Conservation (phyloP, 192 early-diverging fungal genomes). For the Jimgerdemannia lactiflua region DNA sequence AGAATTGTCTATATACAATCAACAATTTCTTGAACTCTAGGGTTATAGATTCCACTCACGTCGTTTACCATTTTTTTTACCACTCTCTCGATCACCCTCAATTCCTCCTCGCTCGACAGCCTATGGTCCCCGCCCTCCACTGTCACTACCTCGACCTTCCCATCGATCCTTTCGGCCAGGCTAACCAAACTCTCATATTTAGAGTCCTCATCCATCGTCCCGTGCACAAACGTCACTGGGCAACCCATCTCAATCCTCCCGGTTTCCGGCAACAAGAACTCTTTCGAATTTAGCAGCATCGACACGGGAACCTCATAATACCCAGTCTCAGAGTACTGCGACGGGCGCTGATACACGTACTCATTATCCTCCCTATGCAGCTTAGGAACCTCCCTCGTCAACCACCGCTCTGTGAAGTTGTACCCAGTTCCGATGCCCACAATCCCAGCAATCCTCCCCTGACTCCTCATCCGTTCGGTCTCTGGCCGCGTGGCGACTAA, state of each 20-base stretch:
- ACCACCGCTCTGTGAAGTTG: conserved; percentile 25
- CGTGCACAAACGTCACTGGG: conserved; percentile 19
- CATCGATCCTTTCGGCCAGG: conserved; percentile 3
- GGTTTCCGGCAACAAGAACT: conserved; percentile 7
- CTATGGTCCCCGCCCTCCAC: conserved; percentile 31
- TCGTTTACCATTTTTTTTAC: conserved; percentile 1
- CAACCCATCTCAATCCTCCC: not conserved
- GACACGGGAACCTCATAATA: conserved; percentile 25
- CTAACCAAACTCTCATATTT: not conserved
- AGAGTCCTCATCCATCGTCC: conserved; percentile 13
- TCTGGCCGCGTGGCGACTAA: not conserved
- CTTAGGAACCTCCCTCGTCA: conserved; percentile 15
- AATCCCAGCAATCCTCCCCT: conserved; percentile 1
- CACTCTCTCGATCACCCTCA: conserved; percentile 4
- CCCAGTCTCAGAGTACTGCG: conserved; percentile 12
- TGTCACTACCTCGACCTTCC: not conserved
- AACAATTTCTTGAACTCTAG: too few relatives aligned
- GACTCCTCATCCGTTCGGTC: not conserved
- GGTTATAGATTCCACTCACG: too few relatives aligned
- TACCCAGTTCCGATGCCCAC: conserved; percentile 23
- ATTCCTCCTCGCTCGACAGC: conserved; percentile 22
- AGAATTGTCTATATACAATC: too few relatives aligned
- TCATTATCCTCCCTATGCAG: not conserved
- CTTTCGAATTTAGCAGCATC: conserved; percentile 12
- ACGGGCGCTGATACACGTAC: conserved; percentile 19